Percentiles rank a stretch among this genome's conserved stretches.
Evolutionary conservation across 192 early-diverging fungal genomes (phyloP).

Genomic region (Coemansia sp.): DNA sequence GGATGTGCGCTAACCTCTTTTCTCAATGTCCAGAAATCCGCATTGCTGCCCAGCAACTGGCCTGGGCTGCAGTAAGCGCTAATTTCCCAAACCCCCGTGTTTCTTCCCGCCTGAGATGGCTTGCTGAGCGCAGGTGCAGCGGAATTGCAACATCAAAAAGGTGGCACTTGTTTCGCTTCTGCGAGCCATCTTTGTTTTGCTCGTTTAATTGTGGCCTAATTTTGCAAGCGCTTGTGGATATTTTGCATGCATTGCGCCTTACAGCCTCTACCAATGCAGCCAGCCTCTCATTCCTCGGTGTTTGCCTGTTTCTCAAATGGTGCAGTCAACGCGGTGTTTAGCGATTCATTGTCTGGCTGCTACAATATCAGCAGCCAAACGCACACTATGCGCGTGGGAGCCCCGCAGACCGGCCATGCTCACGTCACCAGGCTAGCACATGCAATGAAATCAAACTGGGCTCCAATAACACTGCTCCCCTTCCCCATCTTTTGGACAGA

Average conservation of each 20-base stretch:
- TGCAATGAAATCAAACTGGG: neutral
- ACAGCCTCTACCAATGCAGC: constrained; percentile 7
- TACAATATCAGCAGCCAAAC: neutral
- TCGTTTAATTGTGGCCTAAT: constrained; percentile 14
- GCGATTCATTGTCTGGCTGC: neutral
- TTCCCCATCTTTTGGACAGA: neutral
- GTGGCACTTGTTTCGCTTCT: constrained; percentile 1
- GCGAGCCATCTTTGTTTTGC: constrained; percentile 13
- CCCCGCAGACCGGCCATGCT: neutral
- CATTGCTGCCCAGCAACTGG: neutral
- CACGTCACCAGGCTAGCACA: neutral
- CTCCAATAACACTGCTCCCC: neutral
- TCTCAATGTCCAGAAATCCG: neutral
- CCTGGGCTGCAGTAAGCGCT: constrained; percentile 17
- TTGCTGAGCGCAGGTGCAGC: neutral
- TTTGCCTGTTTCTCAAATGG: neutral
- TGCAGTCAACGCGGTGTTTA: neutral
- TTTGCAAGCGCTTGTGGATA: constrained; percentile 3
- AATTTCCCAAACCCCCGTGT: constrained; percentile 10
- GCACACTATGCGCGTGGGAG: neutral
- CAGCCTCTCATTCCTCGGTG: constrained; percentile 17
- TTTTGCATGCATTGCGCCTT: constrained; percentile 24
- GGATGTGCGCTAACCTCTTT: constrained; percentile 13
- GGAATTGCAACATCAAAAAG: neutral
- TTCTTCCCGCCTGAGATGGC: neutral